Evolutionary conservation across 202 grass and related monocot genomes (phyloP).

Genomic region (Dendrocalamus latiflorus): DNA sequence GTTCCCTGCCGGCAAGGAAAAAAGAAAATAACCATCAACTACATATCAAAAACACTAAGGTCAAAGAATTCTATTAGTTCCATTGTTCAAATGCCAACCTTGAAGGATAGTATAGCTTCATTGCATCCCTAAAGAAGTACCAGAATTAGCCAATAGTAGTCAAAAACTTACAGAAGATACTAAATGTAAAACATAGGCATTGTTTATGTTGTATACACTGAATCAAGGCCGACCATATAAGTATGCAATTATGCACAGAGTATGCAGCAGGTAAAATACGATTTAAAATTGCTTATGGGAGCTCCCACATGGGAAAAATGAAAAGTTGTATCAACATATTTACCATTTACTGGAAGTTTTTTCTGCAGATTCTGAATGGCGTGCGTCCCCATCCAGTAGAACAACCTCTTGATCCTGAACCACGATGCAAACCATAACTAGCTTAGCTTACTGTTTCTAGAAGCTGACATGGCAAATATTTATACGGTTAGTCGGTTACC

Average conservation of each 20-base stretch:
- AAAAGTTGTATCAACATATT: slow-evolving; percentile 13
- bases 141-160: slow-evolving; percentile 23
- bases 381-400: slow-evolving; percentile 67
- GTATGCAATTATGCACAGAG: slow-evolving; percentile 9
- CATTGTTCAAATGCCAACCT: slow-evolving; percentile 48
- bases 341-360: slow-evolving; percentile 49
- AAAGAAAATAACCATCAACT: slow-evolving; percentile 33
- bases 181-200: slow-evolving; percentile 13
- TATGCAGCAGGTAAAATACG: slow-evolving; percentile 1
- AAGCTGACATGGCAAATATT: background rate
- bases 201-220: background rate
- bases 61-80: background rate
- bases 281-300: background rate
- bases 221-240: background rate
- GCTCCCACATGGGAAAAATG: background rate
- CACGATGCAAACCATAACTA: background rate
- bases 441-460: background rate
- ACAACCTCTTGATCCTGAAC: slow-evolving; percentile 66
- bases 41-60: slow-evolving; percentile 5
- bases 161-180: slow-evolving; percentile 20
- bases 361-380: slow-evolving; percentile 29
- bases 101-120: slow-evolving; percentile 79
- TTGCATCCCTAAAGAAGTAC: slow-evolving; percentile 49
- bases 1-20: slow-evolving; percentile 41
- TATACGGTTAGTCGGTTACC: background rate